Evolutionary conservation across 148 eudicot genomes (phyloP), one percentile per base, ranked within the genome.

Genomic region (Rhododendron griersonianum): DNA sequence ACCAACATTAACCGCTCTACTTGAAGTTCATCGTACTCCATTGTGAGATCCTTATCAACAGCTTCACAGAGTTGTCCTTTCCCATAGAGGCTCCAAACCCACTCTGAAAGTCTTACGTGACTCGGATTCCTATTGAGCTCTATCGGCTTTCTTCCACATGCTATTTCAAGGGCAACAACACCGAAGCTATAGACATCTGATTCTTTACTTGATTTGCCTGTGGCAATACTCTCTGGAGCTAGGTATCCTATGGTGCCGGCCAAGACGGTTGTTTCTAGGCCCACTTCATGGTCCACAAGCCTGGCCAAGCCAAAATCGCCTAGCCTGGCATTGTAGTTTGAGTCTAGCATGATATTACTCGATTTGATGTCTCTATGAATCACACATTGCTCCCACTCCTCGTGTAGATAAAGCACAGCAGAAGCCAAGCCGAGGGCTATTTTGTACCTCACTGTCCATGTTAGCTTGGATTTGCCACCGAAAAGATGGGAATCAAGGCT

Each of bases 351-450:
- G 76, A 71, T 71, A 71, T 71, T 71, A 71, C 76, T 71, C 0
- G 73, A 71, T 39, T 71, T 71, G 76, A 76, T 76, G 47, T 76
- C 79, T 39, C 79, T 35, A 76, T 76, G 79, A 30, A 76, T 44
- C 79, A 76, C 79, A 39, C 79, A 76, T 19, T 76, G 79, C 47
- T 76, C 47, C 48, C 79, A 76, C 47, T 76, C 45, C 47, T 76
- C 79, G 4, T 76, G 79, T 2, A 76, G 79, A 76, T 76, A 76
- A 6, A 76, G 76, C 18, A 71, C 7, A 25, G 76, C 76, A 71
- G 76, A 71, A 28, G 76, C 76, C 76, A 71, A 28, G 76, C 76
- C 76, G 1, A 71, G 76, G 19, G 76, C 76, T 30, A 71, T 71
- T 71, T 71, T 71, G 37, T 76, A 7, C 48, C 80, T 76, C 48